phyloP scores from a whole-genome alignment of 1,284 basidiomycete species.

The Cutaneotrichosporon cavernicola region DNA sequence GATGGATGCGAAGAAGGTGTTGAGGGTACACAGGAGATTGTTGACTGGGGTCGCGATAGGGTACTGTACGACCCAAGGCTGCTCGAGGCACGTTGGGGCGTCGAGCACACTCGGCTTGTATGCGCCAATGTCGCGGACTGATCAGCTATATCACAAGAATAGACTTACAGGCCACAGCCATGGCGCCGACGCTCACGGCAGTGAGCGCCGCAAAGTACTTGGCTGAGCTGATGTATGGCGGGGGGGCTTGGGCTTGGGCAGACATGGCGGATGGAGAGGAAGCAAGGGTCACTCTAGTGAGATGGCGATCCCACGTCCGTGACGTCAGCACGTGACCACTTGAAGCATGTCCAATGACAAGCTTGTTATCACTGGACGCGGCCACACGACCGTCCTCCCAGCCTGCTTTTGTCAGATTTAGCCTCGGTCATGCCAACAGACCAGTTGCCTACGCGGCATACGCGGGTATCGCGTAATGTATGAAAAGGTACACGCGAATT shows the following conservation, averaged over 20 bases:
- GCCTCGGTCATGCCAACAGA: no score
- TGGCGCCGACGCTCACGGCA: slow-evolving; percentile 12
- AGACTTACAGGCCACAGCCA: slow-evolving; percentile 2
- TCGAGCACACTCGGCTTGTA: background rate
- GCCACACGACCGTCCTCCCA: no score
- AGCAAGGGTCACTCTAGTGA: background rate
- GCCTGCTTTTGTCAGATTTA: no score
- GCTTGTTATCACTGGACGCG: no score
- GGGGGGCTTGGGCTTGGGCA: background rate
- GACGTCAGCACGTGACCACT: no score
- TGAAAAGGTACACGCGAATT: no score
- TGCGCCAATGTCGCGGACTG: background rate
- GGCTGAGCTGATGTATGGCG: background rate
- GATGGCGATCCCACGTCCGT: no score
- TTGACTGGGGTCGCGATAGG: slow-evolving; percentile 7
- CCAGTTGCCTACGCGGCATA: no score
- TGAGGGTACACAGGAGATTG: slow-evolving; percentile 18
- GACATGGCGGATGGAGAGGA: background rate
- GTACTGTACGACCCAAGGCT: slow-evolving; percentile 13
- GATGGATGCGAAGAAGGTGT: slow-evolving; percentile 13
- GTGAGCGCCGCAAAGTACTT: slow-evolving; percentile 12
- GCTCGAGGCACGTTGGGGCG: slow-evolving; percentile 15
- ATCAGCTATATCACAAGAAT: background rate
- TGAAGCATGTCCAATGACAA: no score
- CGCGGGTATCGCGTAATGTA: no score